Evolutionary conservation across 495 filamentous ascomycete species (phyloP).

Genomic region (Rhizodiscina lignyota): DNA sequence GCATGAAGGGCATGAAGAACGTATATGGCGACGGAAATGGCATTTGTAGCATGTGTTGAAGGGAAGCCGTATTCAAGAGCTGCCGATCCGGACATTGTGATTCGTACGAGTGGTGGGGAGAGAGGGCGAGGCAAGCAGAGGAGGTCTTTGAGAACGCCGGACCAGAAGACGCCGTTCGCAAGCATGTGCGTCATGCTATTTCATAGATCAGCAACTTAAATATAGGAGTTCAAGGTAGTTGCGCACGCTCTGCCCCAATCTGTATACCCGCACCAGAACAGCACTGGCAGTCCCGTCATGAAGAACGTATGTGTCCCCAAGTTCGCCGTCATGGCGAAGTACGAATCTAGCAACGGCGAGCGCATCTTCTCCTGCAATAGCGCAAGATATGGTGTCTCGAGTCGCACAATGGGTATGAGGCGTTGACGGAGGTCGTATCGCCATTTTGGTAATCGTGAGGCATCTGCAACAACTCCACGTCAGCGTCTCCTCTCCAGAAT

Average conservation of each 20-base stretch:
- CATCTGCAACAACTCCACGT: too few relatives aligned
- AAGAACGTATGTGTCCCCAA: constrained; percentile 98
- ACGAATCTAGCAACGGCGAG: constrained; percentile 69
- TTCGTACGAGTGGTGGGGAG: constrained; percentile 82
- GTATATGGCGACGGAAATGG: constrained; percentile 85
- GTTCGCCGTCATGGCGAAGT: constrained; percentile 93
- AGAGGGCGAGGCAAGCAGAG: constrained; percentile 87
- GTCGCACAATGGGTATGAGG: constrained; percentile 74
- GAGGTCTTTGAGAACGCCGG: constrained; percentile 85
- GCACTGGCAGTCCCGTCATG: constrained; percentile 80
- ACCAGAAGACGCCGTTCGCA: constrained; percentile 79
- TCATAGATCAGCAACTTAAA: not conserved
- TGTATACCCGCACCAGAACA: constrained; percentile 89
- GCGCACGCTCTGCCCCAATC: constrained; percentile 68
- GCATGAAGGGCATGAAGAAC: constrained; percentile 39
- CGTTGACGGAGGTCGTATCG: constrained; percentile 67
- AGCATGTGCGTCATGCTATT: constrained; percentile 72
- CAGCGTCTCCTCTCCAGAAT: not conserved
- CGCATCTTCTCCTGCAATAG: constrained; percentile 48
- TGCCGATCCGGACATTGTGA: constrained; percentile 90
- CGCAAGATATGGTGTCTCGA: constrained; percentile 91
- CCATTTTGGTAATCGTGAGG: constrained; percentile 69
- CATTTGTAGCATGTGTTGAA: constrained; percentile 92
- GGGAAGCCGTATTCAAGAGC: constrained; percentile 95
- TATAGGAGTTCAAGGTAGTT: not conserved